Conservation (phyloP, 2,329 filamentous ascomycete genomes). For the Ceratocystis eucalypticola region DNA sequence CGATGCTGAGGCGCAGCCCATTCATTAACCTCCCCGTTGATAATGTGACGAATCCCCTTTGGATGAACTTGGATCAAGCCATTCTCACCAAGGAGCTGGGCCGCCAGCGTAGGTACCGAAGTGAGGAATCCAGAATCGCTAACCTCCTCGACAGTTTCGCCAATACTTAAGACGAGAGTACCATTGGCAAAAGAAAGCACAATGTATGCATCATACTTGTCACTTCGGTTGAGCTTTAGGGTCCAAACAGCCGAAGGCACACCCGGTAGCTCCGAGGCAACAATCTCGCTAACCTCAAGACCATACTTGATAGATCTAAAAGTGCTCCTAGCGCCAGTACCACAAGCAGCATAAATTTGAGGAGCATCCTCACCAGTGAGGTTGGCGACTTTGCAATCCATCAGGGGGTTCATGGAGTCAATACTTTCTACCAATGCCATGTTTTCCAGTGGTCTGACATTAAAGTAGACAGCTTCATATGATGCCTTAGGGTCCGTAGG, state of each 20-base stretch:
- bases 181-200: constrained; percentile 85
- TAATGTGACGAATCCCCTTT: constrained; percentile 87
- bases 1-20: constrained; percentile 90
- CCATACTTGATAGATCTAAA: constrained; percentile 91
- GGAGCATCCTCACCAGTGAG: constrained; percentile 84
- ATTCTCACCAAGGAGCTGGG: constrained; percentile 88
- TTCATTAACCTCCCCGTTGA: constrained; percentile 66
- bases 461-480: constrained; percentile 73
- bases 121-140: constrained; percentile 86
- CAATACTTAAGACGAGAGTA: constrained; percentile 86
- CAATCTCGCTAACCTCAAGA: constrained; percentile 82
- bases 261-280: constrained; percentile 82
- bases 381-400: constrained; percentile 86
- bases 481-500: constrained; percentile 58
- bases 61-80: constrained; percentile 89
- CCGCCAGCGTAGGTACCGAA: constrained; percentile 75
- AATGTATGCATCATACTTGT: constrained; percentile 87
- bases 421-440: constrained; percentile 73
- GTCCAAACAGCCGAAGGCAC: constrained; percentile 93
- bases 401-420: constrained; percentile 76
- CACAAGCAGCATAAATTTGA: constrained; percentile 88
- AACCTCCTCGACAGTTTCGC: constrained; percentile 92
- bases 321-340: constrained; percentile 73
- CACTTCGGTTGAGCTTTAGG: constrained; percentile 66
- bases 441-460: constrained; percentile 66